Evolutionary conservation across 2,329 filamentous ascomycete genomes (phyloP), one percentile per base, ranked within the genome.

Genomic region (Metarhizium sp.): DNA sequence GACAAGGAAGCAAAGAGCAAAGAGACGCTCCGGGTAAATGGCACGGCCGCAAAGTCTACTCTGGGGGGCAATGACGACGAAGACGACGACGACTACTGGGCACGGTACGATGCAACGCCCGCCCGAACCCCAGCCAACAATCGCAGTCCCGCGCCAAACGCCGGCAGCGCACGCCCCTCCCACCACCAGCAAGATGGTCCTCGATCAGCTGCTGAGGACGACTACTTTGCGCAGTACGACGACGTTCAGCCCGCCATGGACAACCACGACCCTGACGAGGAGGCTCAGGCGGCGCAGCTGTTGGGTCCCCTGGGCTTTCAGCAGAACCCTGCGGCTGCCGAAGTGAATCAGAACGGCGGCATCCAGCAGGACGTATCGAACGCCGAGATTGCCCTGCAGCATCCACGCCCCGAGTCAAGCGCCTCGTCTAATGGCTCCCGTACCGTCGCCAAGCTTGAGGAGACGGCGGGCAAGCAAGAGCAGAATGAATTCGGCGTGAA

Each of bases 81-180:
- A 25, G 86, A 88, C 36, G 86, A 90, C 58, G 87, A 89, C 60
- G 85, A 85, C 62, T 92, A 92, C 69, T 92, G 88, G 88, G 86
- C 82, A 36, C 80, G 83, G 58, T 92, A 92, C 67, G 87, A 90
- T 66, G 80, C 81, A 30, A 89, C 86, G 4, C 86, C 87, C 1
- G 78, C 79, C 2, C 76, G 78, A 48, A 88, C 85, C 10, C 85
- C 85, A 1, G 82, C 78, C 6, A 70, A 75, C 25, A 82, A 85
- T 63, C 76, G 74, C 29, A 86, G 85, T 4, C 85, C 86, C 3
- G 84, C 80, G 13, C 85, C 86, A 63, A 54, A 66, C 14, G 62
- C 62, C 54, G 64, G 59, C 51, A 56, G 66, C 7, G 67, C 69
- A 14, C 18, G 20, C 46, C 29, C 13, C 13, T n/a, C 20, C 60